Base-by-base conservation (phyloP, 345 rosid species). In the Erucastrum elatum region DNA sequence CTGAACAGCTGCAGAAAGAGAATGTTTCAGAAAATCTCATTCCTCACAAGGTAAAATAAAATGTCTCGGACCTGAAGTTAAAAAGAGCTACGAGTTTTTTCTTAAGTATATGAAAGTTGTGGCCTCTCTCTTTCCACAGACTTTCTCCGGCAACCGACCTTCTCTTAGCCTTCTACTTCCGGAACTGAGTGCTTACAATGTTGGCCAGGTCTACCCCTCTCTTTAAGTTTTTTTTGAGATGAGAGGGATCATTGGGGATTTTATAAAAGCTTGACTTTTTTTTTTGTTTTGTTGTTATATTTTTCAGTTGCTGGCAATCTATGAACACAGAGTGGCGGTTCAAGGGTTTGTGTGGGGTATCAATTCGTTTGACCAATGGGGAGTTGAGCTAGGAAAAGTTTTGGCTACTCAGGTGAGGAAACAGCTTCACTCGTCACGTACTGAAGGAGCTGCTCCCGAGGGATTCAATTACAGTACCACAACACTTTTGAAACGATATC, bases 341-440 rank as follows among this genome's bases (percentile, higher is more conserved):
- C 91, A 95, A 89, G 98, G 99, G 74, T 91, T 95, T 76, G 55
- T 91, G 21, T 93, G 99, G 99, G 97, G 96, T 80, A 91, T 95
- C 82, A 95, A 95, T 79, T 95, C 99, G 68, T 95, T 95, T 70
- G 99, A 95, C 79, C 98, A 95, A 83, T 95, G 99, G 99, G 99
- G 99, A 81, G 99, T 93, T 49, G 99, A 95, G 87, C 77, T 95
- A 61, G 98, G 99, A 60, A 95, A 95, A 96, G 99, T 95, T 66
- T 85, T 95, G 76, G 99, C 98, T 46, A 90, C 96, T 69, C 96
- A 87, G 83, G 97, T 95, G 34, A 86, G 98, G 72, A 90, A 91
- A 83, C 98, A 95, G 66, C 98, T 95, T 72, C 67, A 93, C 78
- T 87, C 85, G 11, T 87, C 97, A 37, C 92, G 97, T 35, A 84